Conservation (phyloP, 106 monocot genomes). For the Triglochin maritima region DNA sequence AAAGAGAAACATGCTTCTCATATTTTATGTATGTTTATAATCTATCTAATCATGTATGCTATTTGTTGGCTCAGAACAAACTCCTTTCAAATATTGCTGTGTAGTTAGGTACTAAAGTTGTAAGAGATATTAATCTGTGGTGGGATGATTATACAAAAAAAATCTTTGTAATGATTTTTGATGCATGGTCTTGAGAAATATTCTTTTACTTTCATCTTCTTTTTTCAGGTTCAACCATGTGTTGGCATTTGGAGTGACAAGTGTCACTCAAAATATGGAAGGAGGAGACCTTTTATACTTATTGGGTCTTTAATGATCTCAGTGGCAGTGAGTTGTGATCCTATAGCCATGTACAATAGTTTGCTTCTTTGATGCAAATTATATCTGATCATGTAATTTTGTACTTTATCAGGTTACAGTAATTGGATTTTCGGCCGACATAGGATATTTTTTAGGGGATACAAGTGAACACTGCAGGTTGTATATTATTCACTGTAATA, state of each 20-base stretch:
- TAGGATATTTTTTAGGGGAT: slow-evolving; percentile 85
- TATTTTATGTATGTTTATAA: no score
- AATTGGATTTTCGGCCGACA: slow-evolving; percentile 95
- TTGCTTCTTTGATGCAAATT: neutral
- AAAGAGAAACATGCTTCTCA: no score
- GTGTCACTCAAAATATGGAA: slow-evolving; percentile 84
- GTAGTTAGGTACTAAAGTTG: no score
- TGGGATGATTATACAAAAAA: neutral
- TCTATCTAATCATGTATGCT: no score
- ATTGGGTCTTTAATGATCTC: slow-evolving; percentile 76
- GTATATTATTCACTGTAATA: slow-evolving; percentile 4
- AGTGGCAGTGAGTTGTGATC: slow-evolving; percentile 60
- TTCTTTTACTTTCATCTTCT: neutral
- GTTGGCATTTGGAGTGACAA: slow-evolving; percentile 99
- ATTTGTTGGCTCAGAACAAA: no score
- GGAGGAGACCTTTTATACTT: slow-evolving; percentile 92
- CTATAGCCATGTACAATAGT: neutral
- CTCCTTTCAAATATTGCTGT: no score
- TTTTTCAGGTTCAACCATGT: slow-evolving; percentile 87
- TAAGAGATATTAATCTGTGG: no score
- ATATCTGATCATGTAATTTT: neutral
- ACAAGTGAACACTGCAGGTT: slow-evolving; percentile 83
- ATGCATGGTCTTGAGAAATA: neutral
- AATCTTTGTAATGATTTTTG: neutral
- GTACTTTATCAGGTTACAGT: slow-evolving; percentile 45